phyloP scores from a whole-genome alignment of 257 asterid species.

The Perilla frutescens region DNA sequence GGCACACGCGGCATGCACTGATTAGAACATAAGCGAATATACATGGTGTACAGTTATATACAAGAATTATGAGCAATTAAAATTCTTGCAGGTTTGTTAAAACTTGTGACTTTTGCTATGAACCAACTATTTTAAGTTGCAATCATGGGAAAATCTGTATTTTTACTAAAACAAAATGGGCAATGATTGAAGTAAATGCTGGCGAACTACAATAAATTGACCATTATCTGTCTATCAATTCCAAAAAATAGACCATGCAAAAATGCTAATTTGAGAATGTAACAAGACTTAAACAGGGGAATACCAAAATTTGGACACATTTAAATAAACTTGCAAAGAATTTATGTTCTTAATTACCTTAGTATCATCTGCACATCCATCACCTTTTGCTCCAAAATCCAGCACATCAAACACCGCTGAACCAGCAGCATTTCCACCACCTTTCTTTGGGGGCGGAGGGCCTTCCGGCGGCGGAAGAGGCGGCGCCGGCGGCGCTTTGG shows the following conservation, averaged over 20 bases:
- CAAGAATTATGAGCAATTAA: too few relatives aligned
- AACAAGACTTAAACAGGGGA: neutral
- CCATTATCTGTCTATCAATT: conserved; percentile 2
- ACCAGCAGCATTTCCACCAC: conserved; percentile 33
- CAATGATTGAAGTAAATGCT: conserved; percentile 25
- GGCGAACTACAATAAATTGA: neutral
- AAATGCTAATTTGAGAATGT: conserved; percentile 1
- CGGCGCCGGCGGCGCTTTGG: conserved; percentile 31
- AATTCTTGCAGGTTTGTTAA: too few relatives aligned
- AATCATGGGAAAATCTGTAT: conserved; percentile 12
- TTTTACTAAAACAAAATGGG: neutral
- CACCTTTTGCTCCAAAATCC: conserved; percentile 86
- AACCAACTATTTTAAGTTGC: conserved; percentile 15
- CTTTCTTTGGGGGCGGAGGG: conserved; percentile 41
- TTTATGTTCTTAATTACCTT: conserved; percentile 54
- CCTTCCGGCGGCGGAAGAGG: conserved; percentile 35
- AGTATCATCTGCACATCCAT: conserved; percentile 83
- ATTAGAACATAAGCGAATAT: neutral
- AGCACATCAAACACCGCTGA: conserved; percentile 56
- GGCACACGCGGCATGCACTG: neutral
- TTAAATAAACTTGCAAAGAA: conserved; percentile 26
- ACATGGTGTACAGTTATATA: too few relatives aligned
- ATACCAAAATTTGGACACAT: conserved; percentile 9
- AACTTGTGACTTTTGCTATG: conserved; percentile 1
- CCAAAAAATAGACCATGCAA: conserved; percentile 6